Evolutionary conservation across 1,284 basidiomycete species (phyloP).

Genomic region (Rhodotorula sp.): DNA sequence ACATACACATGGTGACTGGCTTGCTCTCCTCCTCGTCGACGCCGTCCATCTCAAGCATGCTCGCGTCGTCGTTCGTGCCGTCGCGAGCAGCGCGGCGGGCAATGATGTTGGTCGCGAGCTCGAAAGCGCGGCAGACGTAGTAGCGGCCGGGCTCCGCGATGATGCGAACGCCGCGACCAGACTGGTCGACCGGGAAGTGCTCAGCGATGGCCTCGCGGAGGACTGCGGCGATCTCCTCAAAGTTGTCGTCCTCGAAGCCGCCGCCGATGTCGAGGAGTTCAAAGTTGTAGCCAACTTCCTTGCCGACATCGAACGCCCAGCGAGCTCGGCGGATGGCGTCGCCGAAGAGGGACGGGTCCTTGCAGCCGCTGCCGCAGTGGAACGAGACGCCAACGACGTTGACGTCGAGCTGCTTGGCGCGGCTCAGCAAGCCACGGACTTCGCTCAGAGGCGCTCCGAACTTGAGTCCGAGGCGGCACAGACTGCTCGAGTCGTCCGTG

Average conservation of each 20-base stretch:
- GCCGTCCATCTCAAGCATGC: constrained; percentile 36
- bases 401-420: constrained; percentile 74
- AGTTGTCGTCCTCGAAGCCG: constrained; percentile 87
- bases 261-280: constrained; percentile 88
- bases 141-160: constrained; percentile 97
- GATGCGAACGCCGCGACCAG: constrained; percentile 66
- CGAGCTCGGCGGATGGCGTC: constrained; percentile 85
- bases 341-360: constrained; percentile 82
- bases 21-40: constrained; percentile 53
- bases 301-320: constrained; percentile 81
- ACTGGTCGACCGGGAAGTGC: constrained; percentile 71
- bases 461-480: constrained; percentile 92
- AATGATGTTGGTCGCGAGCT: constrained; percentile 89
- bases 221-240: constrained; percentile 75
- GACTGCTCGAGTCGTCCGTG: constrained; percentile 91
- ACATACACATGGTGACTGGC: constrained; percentile 77
- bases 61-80: constrained; percentile 36
- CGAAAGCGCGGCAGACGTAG: constrained; percentile 90
- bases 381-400: constrained; percentile 94
- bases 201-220: constrained; percentile 69
- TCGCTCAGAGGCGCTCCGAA: constrained; percentile 88
- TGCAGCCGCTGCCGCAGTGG: constrained; percentile 97
- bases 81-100: constrained; percentile 64
- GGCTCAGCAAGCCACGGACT: constrained; percentile 74
- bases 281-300: constrained; percentile 75